phyloP scores from a whole-genome alignment of 768 basidiomycete species.

The Lentinula sp. region DNA sequence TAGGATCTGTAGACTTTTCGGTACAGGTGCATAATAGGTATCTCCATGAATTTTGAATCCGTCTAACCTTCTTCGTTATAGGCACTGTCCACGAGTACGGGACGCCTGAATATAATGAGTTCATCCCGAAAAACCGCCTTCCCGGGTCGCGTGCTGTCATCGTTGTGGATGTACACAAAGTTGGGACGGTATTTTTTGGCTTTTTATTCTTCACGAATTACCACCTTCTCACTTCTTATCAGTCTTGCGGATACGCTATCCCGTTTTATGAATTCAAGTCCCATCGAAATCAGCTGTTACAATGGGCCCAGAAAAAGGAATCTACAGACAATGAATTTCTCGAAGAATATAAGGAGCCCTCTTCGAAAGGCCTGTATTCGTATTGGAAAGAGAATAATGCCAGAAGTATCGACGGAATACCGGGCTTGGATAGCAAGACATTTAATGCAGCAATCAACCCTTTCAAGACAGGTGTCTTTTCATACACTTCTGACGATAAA shows the following conservation, averaged over 20 bases:
- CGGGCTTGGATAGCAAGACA: not conserved
- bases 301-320: conserved; percentile 18
- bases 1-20: conserved; percentile 53
- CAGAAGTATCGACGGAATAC: conserved; percentile 6
- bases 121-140: conserved; percentile 25
- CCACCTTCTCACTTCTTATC: not conserved
- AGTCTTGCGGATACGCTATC: conserved; percentile 43
- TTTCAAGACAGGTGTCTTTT: not conserved
- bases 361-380: not conserved
- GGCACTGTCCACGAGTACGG: conserved; percentile 40
- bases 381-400: conserved; percentile 7
- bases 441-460: not conserved
- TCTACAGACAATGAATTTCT: conserved; percentile 14
- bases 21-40: conserved; percentile 29
- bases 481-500: not conserved
- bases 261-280: conserved; percentile 31
- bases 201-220: not conserved
- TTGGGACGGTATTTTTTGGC: conserved; percentile 27
- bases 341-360: not conserved
- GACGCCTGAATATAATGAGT: conserved; percentile 31
- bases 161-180: conserved; percentile 36
- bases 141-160: conserved; percentile 40
- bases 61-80: conserved; percentile 8
- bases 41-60: not conserved
- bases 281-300: conserved; percentile 32